phyloP scores from a whole-genome alignment of 2,329 filamentous ascomycete genomes.

The Aspergillus spinulosporus region DNA sequence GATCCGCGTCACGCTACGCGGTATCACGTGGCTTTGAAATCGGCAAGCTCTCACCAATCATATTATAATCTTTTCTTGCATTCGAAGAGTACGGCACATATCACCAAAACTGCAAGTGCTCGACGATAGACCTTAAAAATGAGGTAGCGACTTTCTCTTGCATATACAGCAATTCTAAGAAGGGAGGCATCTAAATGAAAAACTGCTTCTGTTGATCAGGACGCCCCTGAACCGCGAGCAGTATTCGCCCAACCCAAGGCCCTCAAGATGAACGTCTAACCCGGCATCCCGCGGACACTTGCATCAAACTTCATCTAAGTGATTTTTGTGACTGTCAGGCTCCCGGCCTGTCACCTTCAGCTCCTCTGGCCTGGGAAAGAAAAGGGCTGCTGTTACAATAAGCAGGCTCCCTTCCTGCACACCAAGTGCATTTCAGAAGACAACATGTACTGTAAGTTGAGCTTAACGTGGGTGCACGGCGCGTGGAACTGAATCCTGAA shows the following conservation, averaged over 20 bases:
- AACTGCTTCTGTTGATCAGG: too few species aligned
- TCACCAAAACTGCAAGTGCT: too few species aligned
- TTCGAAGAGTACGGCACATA: background rate
- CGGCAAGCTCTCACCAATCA: conserved; percentile 3
- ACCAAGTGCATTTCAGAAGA: background rate
- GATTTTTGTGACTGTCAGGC: too few species aligned
- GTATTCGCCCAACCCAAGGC: too few species aligned
- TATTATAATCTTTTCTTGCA: background rate
- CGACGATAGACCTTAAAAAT: too few species aligned
- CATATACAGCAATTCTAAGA: too few species aligned
- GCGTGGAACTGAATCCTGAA: background rate
- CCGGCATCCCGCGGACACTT: too few species aligned
- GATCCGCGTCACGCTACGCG: conserved; percentile 15
- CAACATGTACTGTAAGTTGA: background rate
- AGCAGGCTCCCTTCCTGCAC: background rate
- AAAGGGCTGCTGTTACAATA: background rate
- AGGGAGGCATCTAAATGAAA: too few species aligned
- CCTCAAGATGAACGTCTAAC: too few species aligned
- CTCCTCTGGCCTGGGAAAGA: background rate
- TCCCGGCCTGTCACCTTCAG: background rate
- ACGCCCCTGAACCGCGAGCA: too few species aligned
- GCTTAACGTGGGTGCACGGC: background rate
- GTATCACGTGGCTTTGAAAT: conserved; percentile 12
- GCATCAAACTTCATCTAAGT: too few species aligned
- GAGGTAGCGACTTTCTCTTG: too few species aligned